A percentile compares a stretch with the other conserved stretches of the same genome.
These are phyloP conservation scores for Tylopilus sp. DNA, from an alignment of 768 basidiomycete species.

Conservation along the genomic window DNA sequence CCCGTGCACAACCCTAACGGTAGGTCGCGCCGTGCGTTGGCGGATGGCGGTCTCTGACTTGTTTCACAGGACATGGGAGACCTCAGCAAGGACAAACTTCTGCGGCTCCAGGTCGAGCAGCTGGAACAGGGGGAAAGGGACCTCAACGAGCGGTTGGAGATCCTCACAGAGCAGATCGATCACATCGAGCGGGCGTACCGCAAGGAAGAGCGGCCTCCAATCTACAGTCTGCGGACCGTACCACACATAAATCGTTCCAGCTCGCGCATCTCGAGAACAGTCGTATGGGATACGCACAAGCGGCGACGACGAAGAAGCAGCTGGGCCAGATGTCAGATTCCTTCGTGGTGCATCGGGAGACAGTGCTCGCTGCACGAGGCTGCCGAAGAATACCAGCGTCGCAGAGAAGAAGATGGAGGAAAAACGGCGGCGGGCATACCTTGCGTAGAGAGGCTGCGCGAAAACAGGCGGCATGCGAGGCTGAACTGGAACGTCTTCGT, in stretches of 20 bases:
- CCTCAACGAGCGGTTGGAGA: too few species aligned
- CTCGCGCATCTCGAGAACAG: constrained; percentile 54
- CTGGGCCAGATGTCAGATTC: constrained; percentile 71
- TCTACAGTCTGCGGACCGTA: constrained; percentile 77
- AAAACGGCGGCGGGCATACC: constrained; percentile 58
- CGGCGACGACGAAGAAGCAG: constrained; percentile 71
- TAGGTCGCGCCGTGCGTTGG: constrained; percentile 31
- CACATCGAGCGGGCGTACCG: too few species aligned
- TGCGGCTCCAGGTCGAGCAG: too few species aligned
- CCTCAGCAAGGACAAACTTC: too few species aligned
- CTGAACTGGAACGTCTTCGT: constrained; percentile 43
- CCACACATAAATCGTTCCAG: constrained; percentile 63
- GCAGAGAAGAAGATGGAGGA: constrained; percentile 71
- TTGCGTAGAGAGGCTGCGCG: constrained; percentile 54
- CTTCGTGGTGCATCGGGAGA: constrained; percentile 51
- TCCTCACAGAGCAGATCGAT: too few species aligned
- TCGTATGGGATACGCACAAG: constrained; percentile 55
- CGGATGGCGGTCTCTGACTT: too few species aligned
- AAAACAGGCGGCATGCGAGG: constrained; percentile 13
- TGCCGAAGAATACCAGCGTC: constrained; percentile 60
- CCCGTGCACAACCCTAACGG: constrained; percentile 31
- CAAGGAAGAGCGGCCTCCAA: too few species aligned
- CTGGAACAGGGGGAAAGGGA: constrained; percentile 99
- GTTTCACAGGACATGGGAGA: too few species aligned
- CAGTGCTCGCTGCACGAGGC: constrained; percentile 56